Evolutionary conservation across 192 early-diverging fungal genomes (phyloP), one percentile per base, ranked within the genome.

Genomic region (Coemansia sp.): DNA sequence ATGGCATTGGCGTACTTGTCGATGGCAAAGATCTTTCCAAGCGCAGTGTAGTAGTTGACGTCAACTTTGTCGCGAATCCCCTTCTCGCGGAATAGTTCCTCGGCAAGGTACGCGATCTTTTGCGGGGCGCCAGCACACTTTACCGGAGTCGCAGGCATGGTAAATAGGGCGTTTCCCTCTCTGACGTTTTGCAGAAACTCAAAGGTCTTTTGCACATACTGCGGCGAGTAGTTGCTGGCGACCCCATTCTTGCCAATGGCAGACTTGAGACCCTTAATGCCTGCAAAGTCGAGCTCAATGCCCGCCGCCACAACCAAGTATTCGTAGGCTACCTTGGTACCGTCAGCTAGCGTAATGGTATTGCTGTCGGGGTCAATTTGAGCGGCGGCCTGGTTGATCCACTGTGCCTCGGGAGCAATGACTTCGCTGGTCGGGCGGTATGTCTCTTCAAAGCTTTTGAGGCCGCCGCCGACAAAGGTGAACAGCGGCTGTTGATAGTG

Each of bases 401-500:
- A 94, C 29, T 89, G 83, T 15, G 90, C 90, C 44, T 89, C 68
- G 18, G 81, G 78, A n/a, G 93, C 87, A 61, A 95, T 86, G 11
- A 95, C 82, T 7, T 87, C 85, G 41, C 71, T 78, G 70, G 86
- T 92, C 12, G 92, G 87, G 67, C 85, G 84, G 60, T 75, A 70
- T 16, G 91, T 88, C 49, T 92, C 90, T 3, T 62, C 70, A 56
- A 95, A 87, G 35, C 88, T 60, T 85, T 95, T 95, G 61, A 95
- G 74, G 18, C 94, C 94, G 58, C 82, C 90, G 40, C 94, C 94
- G 43, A 95, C 94, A 88, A 93, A 92, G 13, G 94, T 95, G 85
- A 92, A 95, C 56, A 95, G 70, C 37, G 94, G 94, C 86, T 95
- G 94, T 75, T 94, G 93, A 74, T 91, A 90, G 81, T 92, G 91